phyloP scores from a whole-genome alignment of 352 stramenopile species.

The Pythium oligandrum region DNA sequence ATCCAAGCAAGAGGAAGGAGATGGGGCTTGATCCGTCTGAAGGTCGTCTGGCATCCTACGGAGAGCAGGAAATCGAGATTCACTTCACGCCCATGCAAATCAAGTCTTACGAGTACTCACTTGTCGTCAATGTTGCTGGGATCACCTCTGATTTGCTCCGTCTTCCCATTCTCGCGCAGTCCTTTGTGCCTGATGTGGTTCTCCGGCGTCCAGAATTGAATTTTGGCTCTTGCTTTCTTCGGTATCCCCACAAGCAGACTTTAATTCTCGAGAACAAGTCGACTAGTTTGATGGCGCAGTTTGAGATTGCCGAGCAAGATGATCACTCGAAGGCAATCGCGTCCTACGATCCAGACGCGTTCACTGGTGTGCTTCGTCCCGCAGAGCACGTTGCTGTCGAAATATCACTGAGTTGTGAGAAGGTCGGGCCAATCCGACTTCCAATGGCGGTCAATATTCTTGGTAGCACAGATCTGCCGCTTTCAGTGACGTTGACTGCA shows the following conservation, averaged over 20 bases:
- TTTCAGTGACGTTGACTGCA: slow-evolving; percentile 84
- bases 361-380: slow-evolving; percentile 54
- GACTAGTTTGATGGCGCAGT: slow-evolving; percentile 69
- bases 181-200: slow-evolving; percentile 74
- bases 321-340: slow-evolving; percentile 82
- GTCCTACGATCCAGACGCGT: slow-evolving; percentile 66
- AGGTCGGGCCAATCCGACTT: slow-evolving; percentile 88
- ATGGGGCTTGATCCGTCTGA: slow-evolving; percentile 75
- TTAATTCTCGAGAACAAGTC: slow-evolving; percentile 88
- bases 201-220: slow-evolving; percentile 70
- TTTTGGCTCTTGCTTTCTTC: slow-evolving; percentile 89
- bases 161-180: slow-evolving; percentile 88
- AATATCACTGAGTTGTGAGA: slow-evolving; percentile 85
- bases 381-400: slow-evolving; percentile 59
- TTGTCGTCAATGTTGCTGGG: slow-evolving; percentile 88
- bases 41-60: slow-evolving; percentile 78
- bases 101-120: slow-evolving; percentile 89
- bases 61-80: slow-evolving; percentile 79
- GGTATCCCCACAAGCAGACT: slow-evolving; percentile 88
- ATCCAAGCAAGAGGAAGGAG: slow-evolving; percentile 84
- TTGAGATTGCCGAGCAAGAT: slow-evolving; percentile 89
- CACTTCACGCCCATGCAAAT: slow-evolving; percentile 85
- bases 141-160: slow-evolving; percentile 88
- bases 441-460: slow-evolving; percentile 83
- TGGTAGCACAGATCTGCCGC: slow-evolving; percentile 85